Conservation (phyloP, 2,329 filamentous ascomycete genomes). For the Trichoderma sp. region DNA sequence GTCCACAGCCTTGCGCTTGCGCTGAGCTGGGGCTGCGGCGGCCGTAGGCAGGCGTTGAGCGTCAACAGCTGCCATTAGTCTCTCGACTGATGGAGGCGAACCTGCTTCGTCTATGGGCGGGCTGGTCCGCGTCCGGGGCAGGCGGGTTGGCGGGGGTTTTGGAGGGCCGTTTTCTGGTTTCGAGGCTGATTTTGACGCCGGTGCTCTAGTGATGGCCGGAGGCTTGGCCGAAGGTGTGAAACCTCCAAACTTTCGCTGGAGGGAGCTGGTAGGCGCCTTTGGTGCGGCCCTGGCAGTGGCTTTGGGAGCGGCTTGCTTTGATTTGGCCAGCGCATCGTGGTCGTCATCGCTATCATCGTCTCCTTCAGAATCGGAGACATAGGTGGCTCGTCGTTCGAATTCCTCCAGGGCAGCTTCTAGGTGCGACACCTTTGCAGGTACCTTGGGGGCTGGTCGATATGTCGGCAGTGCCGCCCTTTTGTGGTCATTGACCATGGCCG, state of each 20-base stretch:
- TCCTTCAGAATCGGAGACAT: slow-evolving; percentile 41
- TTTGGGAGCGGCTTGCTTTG: slow-evolving; percentile 20
- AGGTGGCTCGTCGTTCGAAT: slow-evolving; percentile 37
- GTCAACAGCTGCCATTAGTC: neutral
- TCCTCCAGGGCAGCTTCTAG: slow-evolving; percentile 30
- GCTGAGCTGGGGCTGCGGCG: slow-evolving; percentile 4
- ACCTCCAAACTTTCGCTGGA: slow-evolving; percentile 14
- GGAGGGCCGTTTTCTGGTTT: neutral
- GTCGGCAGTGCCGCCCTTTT: slow-evolving; percentile 42
- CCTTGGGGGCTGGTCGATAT: slow-evolving; percentile 28
- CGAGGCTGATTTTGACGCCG: neutral
- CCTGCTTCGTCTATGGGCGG: neutral
- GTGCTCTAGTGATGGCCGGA: neutral
- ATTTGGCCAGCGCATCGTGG: neutral
- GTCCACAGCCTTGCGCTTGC: slow-evolving; percentile 46
- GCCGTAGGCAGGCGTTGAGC: neutral
- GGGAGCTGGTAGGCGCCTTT: neutral
- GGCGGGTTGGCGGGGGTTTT: neutral
- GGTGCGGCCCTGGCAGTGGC: neutral
- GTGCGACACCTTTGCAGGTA: slow-evolving; percentile 21
- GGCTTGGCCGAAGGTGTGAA: slow-evolving; percentile 6
- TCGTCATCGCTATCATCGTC: slow-evolving; percentile 29
- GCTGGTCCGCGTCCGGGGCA: neutral
- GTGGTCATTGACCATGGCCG: slow-evolving; percentile 52
- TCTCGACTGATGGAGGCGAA: neutral